phyloP scores from a whole-genome alignment of 177 flowering plant genomes.

The Tripterygium wilfordii region DNA sequence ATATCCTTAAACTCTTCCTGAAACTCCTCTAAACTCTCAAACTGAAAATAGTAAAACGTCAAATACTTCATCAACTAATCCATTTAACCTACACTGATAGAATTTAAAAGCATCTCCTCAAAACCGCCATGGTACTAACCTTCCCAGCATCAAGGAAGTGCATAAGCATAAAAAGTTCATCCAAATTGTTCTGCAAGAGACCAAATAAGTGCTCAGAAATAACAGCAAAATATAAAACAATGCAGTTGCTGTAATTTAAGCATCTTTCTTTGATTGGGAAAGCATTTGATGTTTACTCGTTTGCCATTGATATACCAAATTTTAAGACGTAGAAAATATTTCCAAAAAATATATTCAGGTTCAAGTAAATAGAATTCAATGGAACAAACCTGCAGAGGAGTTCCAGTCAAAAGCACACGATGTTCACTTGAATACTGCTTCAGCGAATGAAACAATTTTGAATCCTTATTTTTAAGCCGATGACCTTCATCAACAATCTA shows the following conservation, averaged over 20 bases:
- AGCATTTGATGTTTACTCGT: too few species aligned
- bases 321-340: neutral
- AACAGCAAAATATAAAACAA: neutral
- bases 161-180: constrained; percentile 99
- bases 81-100: constrained; percentile 9
- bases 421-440: constrained; percentile 70
- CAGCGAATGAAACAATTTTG: constrained; percentile 81
- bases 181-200: constrained; percentile 83
- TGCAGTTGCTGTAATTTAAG: too few species aligned
- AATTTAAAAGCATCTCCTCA: too few species aligned
- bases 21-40: constrained; percentile 91
- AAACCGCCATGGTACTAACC: constrained; percentile 41
- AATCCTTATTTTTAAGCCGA: constrained; percentile 96
- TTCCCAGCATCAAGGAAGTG: constrained; percentile 99
- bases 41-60: too few species aligned
- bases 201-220: constrained; percentile 7
- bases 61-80: too few species aligned
- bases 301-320: too few species aligned
- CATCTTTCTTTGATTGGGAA: too few species aligned
- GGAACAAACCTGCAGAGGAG: constrained; percentile 88
- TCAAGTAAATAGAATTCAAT: neutral
- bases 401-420: constrained; percentile 91
- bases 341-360: neutral
- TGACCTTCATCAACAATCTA: constrained; percentile 99
- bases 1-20: constrained; percentile 97